These are phyloP conservation scores for Microdochium bolleyi DNA, from an alignment of 2,329 filamentous ascomycete genomes.

Conservation along the genomic window DNA sequence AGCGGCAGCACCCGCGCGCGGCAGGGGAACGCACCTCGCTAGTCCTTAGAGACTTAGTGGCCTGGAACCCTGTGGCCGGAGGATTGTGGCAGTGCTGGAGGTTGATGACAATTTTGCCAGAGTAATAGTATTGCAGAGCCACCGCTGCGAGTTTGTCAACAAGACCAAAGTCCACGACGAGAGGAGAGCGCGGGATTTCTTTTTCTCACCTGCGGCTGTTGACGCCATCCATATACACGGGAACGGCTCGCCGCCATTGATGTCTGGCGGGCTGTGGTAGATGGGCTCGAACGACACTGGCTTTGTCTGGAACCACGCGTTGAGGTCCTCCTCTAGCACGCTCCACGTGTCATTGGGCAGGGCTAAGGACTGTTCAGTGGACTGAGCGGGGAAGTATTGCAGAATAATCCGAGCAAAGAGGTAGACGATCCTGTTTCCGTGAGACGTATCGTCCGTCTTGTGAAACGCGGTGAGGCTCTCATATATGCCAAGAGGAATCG, in stretches of 20 bases:
- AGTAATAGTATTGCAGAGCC: constrained; percentile 27
- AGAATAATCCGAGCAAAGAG: constrained; percentile 13
- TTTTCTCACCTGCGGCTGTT: constrained; percentile 22
- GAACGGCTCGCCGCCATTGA: constrained; percentile 16
- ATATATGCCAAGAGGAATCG: constrained; percentile 10
- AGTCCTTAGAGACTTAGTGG: constrained; percentile 2
- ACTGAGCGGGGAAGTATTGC: constrained; percentile 7
- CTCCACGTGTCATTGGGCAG: background rate
- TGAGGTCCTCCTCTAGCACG: constrained; percentile 8
- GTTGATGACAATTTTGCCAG: constrained; percentile 9
- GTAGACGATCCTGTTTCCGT: constrained; percentile 11
- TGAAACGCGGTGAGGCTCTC: constrained; percentile 8
- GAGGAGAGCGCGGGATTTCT: constrained; percentile 1
- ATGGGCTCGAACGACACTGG: constrained; percentile 23
- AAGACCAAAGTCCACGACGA: background rate
- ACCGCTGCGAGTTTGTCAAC: constrained; percentile 15
- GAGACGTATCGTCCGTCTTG: constrained; percentile 8
- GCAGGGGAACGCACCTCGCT: constrained; percentile 4
- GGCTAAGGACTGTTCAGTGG: background rate
- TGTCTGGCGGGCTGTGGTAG: constrained; percentile 17
- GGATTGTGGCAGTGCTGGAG: constrained; percentile 7
- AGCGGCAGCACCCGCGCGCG: no score
- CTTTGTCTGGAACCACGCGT: constrained; percentile 19
- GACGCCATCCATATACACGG: constrained; percentile 25
- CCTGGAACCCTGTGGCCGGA: constrained; percentile 3